Evolutionary conservation across 495 filamentous ascomycete species (phyloP).

Genomic region (Trichodelitschia bisporula): DNA sequence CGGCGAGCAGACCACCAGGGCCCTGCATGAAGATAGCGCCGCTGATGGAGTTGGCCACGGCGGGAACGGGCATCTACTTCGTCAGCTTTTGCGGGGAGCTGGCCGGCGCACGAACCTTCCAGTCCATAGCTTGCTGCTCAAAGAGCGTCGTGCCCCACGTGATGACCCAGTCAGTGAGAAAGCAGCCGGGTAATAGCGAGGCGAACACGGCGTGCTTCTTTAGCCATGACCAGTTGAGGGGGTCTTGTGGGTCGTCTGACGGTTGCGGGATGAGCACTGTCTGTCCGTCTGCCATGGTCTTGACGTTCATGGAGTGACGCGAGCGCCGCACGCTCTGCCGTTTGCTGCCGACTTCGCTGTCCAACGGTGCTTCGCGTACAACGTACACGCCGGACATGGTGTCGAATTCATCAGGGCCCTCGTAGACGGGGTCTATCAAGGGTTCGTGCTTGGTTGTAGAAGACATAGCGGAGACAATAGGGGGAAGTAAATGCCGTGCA

Average conservation of each 20-base stretch:
- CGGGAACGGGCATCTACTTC: slow-evolving; percentile 14
- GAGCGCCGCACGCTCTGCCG: too few relatives aligned
- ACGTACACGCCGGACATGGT: too few relatives aligned
- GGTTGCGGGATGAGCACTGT: slow-evolving; percentile 10
- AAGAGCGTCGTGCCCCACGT: slow-evolving; percentile 26
- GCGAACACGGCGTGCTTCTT: slow-evolving; percentile 9
- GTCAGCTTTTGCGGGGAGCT: too few relatives aligned
- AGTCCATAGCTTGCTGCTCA: slow-evolving; percentile 22
- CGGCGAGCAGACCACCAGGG: slow-evolving; percentile 26
- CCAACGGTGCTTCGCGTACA: too few relatives aligned
- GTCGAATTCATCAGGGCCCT: too few relatives aligned
- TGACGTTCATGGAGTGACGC: too few relatives aligned
- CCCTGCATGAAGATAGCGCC: slow-evolving; percentile 27
- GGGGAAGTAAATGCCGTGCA: too few relatives aligned
- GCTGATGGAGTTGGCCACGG: slow-evolving; percentile 22
- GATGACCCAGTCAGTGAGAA: slow-evolving; percentile 19
- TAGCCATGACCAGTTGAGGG: slow-evolving; percentile 9
- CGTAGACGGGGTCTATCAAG: too few relatives aligned
- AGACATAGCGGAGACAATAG: too few relatives aligned
- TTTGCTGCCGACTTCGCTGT: too few relatives aligned
- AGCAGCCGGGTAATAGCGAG: slow-evolving; percentile 2
- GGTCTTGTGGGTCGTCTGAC: slow-evolving; percentile 8
- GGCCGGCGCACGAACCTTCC: too few relatives aligned
- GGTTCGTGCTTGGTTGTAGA: too few relatives aligned
- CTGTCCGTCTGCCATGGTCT: slow-evolving; percentile 7